These are phyloP conservation scores for Oenanthe javanica DNA, from an alignment of 140 eudicot genomes.

Conservation along the genomic window DNA sequence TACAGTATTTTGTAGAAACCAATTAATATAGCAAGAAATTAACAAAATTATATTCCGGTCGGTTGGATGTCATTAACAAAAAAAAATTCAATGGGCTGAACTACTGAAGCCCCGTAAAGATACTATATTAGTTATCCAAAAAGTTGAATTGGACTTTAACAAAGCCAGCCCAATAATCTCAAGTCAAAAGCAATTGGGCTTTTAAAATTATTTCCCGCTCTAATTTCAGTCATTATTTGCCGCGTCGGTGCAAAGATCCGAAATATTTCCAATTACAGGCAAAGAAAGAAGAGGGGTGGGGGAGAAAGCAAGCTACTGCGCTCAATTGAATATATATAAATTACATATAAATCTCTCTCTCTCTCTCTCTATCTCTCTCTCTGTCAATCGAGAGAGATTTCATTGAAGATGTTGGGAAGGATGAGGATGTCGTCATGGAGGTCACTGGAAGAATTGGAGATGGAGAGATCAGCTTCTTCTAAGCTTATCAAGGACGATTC, in stretches of 20 bases:
- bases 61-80: too few species aligned
- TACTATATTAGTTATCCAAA: too few species aligned
- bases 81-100: too few species aligned
- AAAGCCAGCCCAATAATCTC: not conserved
- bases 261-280: not conserved
- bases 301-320: not conserved
- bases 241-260: not conserved
- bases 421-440: constrained; percentile 49
- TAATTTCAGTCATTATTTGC: not conserved
- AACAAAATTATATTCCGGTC: too few species aligned
- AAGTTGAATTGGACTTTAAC: too few species aligned
- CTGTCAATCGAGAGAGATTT: not conserved
- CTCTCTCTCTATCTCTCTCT: not conserved
- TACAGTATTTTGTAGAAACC: too few species aligned
- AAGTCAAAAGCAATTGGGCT: not conserved
- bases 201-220: not conserved
- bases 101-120: too few species aligned
- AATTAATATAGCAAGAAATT: too few species aligned
- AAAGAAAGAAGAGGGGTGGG: not conserved
- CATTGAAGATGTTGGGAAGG: constrained; percentile 54
- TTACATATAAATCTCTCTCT: not conserved
- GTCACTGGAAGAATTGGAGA: constrained; percentile 49
- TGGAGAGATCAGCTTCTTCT: constrained; percentile 53
- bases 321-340: not conserved
- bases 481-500: constrained; percentile 72